phyloP scores from a whole-genome alignment of 108 stramenopile species.

The Aurantiochytrium sp. region DNA sequence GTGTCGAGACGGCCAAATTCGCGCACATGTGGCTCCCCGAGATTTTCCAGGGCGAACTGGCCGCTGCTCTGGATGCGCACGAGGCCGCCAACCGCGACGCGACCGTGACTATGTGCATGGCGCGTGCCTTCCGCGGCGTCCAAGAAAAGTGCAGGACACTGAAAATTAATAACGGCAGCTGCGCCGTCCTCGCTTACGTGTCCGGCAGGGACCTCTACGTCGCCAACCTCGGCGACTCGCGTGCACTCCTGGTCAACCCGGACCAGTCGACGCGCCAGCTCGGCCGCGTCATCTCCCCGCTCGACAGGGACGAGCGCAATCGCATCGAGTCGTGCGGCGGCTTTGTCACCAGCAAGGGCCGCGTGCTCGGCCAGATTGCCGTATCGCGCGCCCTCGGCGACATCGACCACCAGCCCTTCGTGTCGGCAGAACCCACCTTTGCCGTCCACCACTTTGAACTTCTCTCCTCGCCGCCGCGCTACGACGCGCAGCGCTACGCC shows the following conservation, averaged over 20 bases:
- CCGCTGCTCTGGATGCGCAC: background rate
- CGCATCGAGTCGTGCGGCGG: conserved; percentile 80
- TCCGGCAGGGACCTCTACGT: conserved; percentile 50
- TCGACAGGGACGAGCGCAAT: conserved; percentile 53
- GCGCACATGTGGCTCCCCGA: background rate
- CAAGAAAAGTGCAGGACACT: background rate
- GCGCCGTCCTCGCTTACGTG: background rate
- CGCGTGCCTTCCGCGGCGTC: background rate
- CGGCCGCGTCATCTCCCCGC: conserved; percentile 79
- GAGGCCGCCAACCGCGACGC: background rate
- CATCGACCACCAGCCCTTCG: background rate
- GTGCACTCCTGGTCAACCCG: conserved; percentile 70
- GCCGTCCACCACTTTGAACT: background rate
- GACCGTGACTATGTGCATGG: background rate
- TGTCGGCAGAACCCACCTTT: conserved; percentile 2
- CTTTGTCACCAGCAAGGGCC: conserved; percentile 59
- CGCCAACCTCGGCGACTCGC: conserved; percentile 93
- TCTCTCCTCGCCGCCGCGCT: background rate
- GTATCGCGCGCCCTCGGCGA: conserved; percentile 45
- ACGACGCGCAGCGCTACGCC: background rate
- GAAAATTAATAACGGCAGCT: background rate
- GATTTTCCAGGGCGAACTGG: background rate
- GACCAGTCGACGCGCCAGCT: conserved; percentile 61
- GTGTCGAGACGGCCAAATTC: conserved; percentile 59
- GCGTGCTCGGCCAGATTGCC: conserved; percentile 33